phyloP scores from a whole-genome alignment of 352 stramenopile genomes.

The Pythium brachiatum region DNA sequence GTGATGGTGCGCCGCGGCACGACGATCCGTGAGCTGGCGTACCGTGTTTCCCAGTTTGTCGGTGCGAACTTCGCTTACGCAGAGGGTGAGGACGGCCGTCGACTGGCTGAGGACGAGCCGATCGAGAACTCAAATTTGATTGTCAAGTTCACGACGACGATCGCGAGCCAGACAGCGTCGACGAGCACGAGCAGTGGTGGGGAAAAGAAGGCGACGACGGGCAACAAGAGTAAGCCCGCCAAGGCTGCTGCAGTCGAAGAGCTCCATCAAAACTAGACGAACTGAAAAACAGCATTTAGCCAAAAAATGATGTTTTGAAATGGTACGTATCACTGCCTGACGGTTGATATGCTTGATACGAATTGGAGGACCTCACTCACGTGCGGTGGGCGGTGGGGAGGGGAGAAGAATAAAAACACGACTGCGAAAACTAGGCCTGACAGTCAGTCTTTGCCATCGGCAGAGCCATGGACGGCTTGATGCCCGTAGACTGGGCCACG shows the following conservation, averaged over 20 bases:
- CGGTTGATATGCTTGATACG: no score
- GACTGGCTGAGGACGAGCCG: slow-evolving; percentile 67
- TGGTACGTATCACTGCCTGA: neutral
- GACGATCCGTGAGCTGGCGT: slow-evolving; percentile 76
- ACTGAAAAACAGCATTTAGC: neutral
- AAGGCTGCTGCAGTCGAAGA: slow-evolving; percentile 28
- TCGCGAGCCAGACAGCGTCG: slow-evolving; percentile 22
- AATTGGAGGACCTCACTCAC: no score
- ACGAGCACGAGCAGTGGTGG: neutral
- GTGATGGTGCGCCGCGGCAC: slow-evolving; percentile 73
- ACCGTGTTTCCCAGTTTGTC: slow-evolving; percentile 63
- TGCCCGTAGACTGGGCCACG: slow-evolving; percentile 41
- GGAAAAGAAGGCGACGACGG: slow-evolving; percentile 26
- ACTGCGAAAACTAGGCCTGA: neutral
- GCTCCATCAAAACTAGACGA: slow-evolving; percentile 17
- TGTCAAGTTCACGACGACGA: slow-evolving; percentile 74
- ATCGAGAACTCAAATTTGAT: slow-evolving; percentile 64
- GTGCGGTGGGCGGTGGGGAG: neutral
- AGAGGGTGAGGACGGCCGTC: slow-evolving; percentile 76
- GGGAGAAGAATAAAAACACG: neutral
- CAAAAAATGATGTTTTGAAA: neutral
- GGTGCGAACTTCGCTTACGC: slow-evolving; percentile 77
- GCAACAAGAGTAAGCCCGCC: slow-evolving; percentile 36
- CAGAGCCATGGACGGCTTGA: slow-evolving; percentile 3
- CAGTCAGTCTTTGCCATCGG: slow-evolving; percentile 22